Evolutionary conservation across 208 protist genomes (phyloP), one percentile per base, ranked within the genome.

Genomic region (Angomonas ambiguus): DNA sequence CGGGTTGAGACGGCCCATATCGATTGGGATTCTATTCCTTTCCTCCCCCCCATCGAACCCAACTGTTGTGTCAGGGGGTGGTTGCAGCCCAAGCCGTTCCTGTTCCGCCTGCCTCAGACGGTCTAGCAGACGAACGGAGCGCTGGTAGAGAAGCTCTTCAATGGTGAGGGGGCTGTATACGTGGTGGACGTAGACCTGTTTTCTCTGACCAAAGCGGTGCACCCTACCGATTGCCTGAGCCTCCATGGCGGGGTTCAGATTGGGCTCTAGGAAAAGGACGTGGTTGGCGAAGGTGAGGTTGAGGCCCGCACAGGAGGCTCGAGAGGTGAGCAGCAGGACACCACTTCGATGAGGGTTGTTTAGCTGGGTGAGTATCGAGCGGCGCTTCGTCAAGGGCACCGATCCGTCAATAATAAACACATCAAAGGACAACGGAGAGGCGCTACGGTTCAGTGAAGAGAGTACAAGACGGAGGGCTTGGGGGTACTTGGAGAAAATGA

Each of bases 201-300:
- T 80, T 20, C 34, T 89, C 74, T 98, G 95, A 16, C 93, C 96
- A 53, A 98, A 97, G 56, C 95, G 74, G 68, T 98, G 91, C 8
- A 82, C 79, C 32, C 89, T 82, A 24, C 82, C 89, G 56, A 92
- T 77, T 8, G 89, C 87, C 72, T 95, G 87, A 25, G 79, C 55
- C 61, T 92, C 85, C 16, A 85, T 67, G 2, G 87, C 83, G 1
- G 82, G 80, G 67, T 95, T 95, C 55, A 85, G 25, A 62, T 79
- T 82, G 27, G 76, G 78, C 64, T 92, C 89, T 27, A 88, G 57
- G 53, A 95, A 85, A 25, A 93, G 57, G 60, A 95, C 74, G 63
- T 85, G 77, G 62, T 90, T 87, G 13, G 85, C 86, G 31, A 85
- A 84, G 11, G 81, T 87, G 20, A 93, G 62, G 59, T 85, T 91